Percentiles rank a stretch among this genome's conserved stretches.
Conservation (phyloP, 2,329 filamentous ascomycete species). For the Mycosphaerelloides madeirae region DNA sequence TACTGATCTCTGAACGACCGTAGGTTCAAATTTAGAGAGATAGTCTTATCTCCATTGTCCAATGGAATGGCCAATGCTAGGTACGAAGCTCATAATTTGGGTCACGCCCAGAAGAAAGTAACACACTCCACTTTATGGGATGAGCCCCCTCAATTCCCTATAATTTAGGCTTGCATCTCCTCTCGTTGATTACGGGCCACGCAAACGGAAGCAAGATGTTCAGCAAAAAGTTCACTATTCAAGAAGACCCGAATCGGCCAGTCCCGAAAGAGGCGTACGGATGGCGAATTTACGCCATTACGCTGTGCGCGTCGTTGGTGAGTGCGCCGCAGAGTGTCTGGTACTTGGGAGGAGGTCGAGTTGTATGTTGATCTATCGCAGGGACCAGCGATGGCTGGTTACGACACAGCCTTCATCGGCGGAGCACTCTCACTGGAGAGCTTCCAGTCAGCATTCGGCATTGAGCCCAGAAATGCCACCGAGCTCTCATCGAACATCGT, state of each 20-base stretch:
- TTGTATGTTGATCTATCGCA: background rate
- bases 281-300: background rate
- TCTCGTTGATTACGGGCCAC: no score
- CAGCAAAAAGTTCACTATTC: background rate
- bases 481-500: background rate
- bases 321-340: background rate
- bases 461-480: background rate
- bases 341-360: no score
- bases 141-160: no score
- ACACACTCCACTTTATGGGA: no score
- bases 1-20: no score
- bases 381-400: background rate
- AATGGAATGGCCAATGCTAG: no score
- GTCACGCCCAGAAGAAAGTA: no score
- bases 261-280: background rate
- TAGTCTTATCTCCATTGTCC: no score
- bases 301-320: background rate
- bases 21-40: no score
- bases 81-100: no score
- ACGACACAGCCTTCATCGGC: background rate
- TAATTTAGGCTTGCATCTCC: no score
- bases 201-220: no score
- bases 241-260: background rate
- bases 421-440: background rate
- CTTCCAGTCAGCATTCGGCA: background rate